Evolutionary conservation across 441 rosid species (phyloP).

Genomic region (Jatropha podagrica): DNA sequence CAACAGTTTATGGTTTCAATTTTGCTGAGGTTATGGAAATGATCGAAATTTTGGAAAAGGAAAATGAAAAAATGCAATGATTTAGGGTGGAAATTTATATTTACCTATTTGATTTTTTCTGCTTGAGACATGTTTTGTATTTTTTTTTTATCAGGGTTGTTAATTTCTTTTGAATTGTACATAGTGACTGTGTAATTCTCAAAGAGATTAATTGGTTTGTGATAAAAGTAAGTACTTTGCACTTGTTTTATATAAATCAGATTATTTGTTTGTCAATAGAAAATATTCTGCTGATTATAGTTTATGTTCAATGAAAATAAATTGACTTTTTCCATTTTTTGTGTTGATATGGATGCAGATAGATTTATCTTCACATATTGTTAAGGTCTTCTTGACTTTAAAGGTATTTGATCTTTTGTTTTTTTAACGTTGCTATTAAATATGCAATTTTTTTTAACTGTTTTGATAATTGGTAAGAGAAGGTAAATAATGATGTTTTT

Average conservation of each 20-base stretch:
- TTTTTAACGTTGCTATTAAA: background rate
- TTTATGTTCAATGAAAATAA: no score
- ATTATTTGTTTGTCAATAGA: no score
- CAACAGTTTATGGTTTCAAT: background rate
- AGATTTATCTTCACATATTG: slow-evolving; percentile 84
- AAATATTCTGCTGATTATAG: no score
- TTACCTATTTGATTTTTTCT: background rate
- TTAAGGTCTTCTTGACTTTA: slow-evolving; percentile 77
- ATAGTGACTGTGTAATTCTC: background rate
- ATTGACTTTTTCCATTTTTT: slow-evolving; percentile 14
- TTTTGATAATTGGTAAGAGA: background rate
- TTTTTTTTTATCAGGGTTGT: background rate
- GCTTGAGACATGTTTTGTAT: background rate
- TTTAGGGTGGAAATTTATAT: background rate
- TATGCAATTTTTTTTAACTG: background rate
- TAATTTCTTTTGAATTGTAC: background rate
- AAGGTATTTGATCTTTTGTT: slow-evolving; percentile 54
- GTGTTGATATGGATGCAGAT: slow-evolving; percentile 62
- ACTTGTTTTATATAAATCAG: no score
- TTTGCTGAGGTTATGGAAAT: background rate
- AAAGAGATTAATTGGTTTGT: background rate
- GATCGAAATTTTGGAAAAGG: background rate
- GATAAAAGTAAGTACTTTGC: no score
- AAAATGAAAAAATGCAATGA: background rate
- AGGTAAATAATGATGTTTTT: background rate